Base-by-base conservation (phyloP, 306 rosid genomes). In the Trifolium dubium region DNA sequence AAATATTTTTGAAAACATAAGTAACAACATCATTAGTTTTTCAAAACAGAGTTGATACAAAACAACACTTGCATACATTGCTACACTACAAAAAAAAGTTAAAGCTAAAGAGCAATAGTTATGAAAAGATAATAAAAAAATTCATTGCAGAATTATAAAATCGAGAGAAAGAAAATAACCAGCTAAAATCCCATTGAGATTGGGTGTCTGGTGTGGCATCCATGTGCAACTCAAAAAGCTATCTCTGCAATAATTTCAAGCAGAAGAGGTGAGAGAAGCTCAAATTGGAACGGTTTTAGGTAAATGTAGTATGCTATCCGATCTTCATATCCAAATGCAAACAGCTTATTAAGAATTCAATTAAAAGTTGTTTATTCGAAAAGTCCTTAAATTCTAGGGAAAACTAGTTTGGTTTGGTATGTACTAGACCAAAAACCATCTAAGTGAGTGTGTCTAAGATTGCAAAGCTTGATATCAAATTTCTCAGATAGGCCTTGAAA, bases 151-250 rank as follows among this genome's bases (percentile, higher is more conserved):
- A 64, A 64, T 17, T 44, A 46, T 44, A 67, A 40, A 64, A 40
- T 17, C 14, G 3, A 55, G 73, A 43, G 40, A 49, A 53, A 68
- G 78, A 64, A 55, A 64, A 32, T 49, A 11, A 75, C 79, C 72
- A 64, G 72, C 8, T 28, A 46, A 75, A 75, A 37, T 64, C 79
- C 79, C 79, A 75, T 51, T 28, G 79, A 9, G 72, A 37, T 18
- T 62, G 39, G 51, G 51, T 4, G 12, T 49, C 51, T 62, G 62
- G 71, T 50, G 78, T 19, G 41, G 18, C 23, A 75, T 60, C 79
- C 79, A 75, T 75, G 79, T 14, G 78, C 12, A 50, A 73, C 1
- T 19, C 6, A 30, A 23, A 55, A 23, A 56, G 62, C 41, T 60
- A 32, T 13, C 41, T 59, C 65, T 60, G 65, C 65, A 58, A 32